Evolutionary conservation across 23 red algal species (phyloP), one percentile per base, ranked within the genome.

Genomic region (Rhodosorus marinus): DNA sequence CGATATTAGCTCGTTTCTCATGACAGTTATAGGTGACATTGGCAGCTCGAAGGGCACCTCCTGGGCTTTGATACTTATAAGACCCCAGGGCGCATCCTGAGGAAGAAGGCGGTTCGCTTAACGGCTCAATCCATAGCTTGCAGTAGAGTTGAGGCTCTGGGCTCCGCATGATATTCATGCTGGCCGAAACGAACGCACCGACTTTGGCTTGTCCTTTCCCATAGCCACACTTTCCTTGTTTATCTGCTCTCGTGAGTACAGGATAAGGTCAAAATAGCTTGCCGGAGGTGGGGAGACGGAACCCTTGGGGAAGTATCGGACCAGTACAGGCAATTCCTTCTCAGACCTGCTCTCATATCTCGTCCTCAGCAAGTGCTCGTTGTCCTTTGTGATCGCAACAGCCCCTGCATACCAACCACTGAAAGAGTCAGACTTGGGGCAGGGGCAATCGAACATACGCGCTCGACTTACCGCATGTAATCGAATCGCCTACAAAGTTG

Each of bases 21-120:
- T 94, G 45, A 94, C 67, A 6, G 87, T 94, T 0, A 94, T 94
- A 6, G 87, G 87, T 35, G 80, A 64, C 87, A 94, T 94, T 25
- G 87, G 87, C 36, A 81, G 66, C 42, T 94, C 87, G 20, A 58
- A 57, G 6, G 64, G 55, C 9, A 76, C 87, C 1, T 74, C 70
- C 49, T 94, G 87, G 6, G 70, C 87, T 43, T 94, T 94, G 17
- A 94, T 53, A 34, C 67, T 73, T 30, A 94, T 80, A 28, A 94
- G 46, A 20, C 80, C 62, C 87, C 87, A 94, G 6, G 77, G 77
- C 0, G 70, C 76, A 25, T 48, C 53, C 38, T 43, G 38, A 11
- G 11, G 11, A 43, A 43, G 17, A 17, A n/a, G n/a, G n/a, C n/a
- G n/a, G n/a, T n/a, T n/a, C n/a, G n/a, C n/a, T n/a, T n/a, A n/a